phyloP scores from a whole-genome alignment of 2,329 filamentous ascomycete genomes.

The Cordyceps fumosorosea region DNA sequence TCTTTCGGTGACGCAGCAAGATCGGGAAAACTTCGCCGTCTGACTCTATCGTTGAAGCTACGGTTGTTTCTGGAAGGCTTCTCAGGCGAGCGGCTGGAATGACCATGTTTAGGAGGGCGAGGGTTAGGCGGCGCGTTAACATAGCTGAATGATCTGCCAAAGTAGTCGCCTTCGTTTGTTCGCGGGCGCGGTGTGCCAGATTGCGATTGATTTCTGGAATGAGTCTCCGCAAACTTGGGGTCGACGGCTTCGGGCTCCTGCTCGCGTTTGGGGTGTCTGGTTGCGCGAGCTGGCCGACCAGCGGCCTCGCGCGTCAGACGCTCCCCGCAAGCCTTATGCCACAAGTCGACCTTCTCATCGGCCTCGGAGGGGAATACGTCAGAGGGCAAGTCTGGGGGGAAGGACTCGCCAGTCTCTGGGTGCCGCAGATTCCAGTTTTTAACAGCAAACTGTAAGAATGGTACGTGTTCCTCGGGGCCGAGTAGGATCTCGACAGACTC shows the following conservation, averaged over 20 bases:
- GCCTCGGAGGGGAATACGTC: constrained; percentile 64
- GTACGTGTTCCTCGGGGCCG: constrained; percentile 80
- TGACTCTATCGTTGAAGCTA: constrained; percentile 34
- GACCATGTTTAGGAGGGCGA: constrained; percentile 24
- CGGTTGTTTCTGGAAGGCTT: constrained; percentile 25
- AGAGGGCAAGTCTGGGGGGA: constrained; percentile 52
- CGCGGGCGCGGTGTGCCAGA: constrained; percentile 19
- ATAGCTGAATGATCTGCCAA: constrained; percentile 31
- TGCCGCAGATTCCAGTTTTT: constrained; percentile 69
- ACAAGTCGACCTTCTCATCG: constrained; percentile 74
- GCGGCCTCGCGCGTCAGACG: constrained; percentile 58
- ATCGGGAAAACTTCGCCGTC: constrained; percentile 47
- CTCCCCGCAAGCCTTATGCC: constrained; percentile 74
- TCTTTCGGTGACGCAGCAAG: constrained; percentile 32
- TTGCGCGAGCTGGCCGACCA: constrained; percentile 25
- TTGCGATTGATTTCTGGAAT: constrained; percentile 26
- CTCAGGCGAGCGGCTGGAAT: constrained; percentile 28
- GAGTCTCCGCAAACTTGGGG: constrained; percentile 32
- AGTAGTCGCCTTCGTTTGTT: constrained; percentile 27
- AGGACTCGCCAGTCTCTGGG: constrained; percentile 63
- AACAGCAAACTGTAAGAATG: constrained; percentile 75
- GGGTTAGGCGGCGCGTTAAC: constrained; percentile 36
- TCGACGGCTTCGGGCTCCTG: constrained; percentile 26
- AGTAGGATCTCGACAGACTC: constrained; percentile 85
- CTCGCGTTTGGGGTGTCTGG: constrained; percentile 16